Percentiles rank a stretch among this genome's conserved stretches.
These are phyloP conservation scores for Colletotrichum lentis DNA, from an alignment of 2,329 filamentous ascomycete species.

Conservation along the genomic window DNA sequence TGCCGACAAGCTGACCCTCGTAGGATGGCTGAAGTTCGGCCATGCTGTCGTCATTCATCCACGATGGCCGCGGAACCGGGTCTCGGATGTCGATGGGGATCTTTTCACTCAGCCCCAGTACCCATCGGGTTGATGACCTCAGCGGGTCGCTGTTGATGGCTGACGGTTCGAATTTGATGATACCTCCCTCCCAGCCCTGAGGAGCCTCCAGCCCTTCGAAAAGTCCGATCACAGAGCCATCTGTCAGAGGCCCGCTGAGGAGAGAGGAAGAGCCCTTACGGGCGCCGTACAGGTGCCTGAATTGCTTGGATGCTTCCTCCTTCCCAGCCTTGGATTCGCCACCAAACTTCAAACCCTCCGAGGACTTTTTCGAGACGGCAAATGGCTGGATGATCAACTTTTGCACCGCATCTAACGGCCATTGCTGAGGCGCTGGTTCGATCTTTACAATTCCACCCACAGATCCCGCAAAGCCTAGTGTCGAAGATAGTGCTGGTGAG, in stretches of 20 bases:
- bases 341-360: conserved; percentile 81
- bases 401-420: conserved; percentile 71
- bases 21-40: conserved; percentile 65
- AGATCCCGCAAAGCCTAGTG: conserved; percentile 74
- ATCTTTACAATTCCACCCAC: conserved; percentile 89
- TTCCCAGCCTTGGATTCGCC: conserved; percentile 85
- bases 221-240: conserved; percentile 79
- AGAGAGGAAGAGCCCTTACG: conserved; percentile 50
- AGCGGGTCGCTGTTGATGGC: conserved; percentile 41
- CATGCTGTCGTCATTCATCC: conserved; percentile 54
- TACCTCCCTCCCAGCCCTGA: conserved; percentile 81
- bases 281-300: conserved; percentile 74
- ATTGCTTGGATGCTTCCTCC: conserved; percentile 76
- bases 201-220: conserved; percentile 62
- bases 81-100: conserved; percentile 78
- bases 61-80: conserved; percentile 72
- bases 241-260: conserved; percentile 84
- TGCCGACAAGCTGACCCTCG: conserved; percentile 77
- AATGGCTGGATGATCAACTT: conserved; percentile 85
- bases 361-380: conserved; percentile 62
- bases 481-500: conserved; percentile 77
- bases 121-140: conserved; percentile 61
- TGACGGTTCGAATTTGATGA: conserved; percentile 78
- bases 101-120: conserved; percentile 79
- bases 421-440: conserved; percentile 78